Conservation (phyloP, 1,284 basidiomycete genomes). For the Schizophyllum amplum region DNA sequence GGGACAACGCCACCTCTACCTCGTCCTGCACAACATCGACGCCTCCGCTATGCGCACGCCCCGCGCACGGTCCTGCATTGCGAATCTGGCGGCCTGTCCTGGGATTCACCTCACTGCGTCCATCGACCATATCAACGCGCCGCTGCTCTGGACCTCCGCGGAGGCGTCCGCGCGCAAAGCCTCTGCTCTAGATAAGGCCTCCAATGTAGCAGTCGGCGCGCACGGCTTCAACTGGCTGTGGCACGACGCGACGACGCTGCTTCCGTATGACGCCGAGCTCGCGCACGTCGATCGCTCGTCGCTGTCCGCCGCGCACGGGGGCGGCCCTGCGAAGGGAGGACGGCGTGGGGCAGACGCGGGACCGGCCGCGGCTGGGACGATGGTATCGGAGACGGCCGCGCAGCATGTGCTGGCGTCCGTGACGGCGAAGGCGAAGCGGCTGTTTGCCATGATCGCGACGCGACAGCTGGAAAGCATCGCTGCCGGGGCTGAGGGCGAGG, state of each 20-base stretch:
- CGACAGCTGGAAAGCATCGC: constrained; percentile 58
- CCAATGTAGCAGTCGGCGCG: constrained; percentile 18
- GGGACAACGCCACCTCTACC: constrained; percentile 44
- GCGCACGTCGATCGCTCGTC: constrained; percentile 58
- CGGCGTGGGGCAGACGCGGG: constrained; percentile 26
- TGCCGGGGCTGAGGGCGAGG: constrained; percentile 24
- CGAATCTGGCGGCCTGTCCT: constrained; percentile 61
- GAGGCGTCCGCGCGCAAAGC: constrained; percentile 50
- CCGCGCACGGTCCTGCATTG: constrained; percentile 56
- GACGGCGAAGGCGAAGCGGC: constrained; percentile 76
- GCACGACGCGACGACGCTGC: constrained; percentile 82
- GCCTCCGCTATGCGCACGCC: constrained; percentile 56
- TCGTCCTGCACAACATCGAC: constrained; percentile 87
- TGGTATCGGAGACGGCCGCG: constrained; percentile 75
- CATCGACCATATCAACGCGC: constrained; percentile 77
- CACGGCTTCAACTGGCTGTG: constrained; percentile 79
- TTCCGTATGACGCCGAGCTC: constrained; percentile 75
- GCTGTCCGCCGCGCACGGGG: constrained; percentile 44
- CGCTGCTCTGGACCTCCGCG: constrained; percentile 67
- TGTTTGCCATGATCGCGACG: constrained; percentile 63
- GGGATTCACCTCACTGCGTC: constrained; percentile 77
- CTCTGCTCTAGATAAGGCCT: constrained; percentile 2
- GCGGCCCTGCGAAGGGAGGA: constrained; percentile 16
- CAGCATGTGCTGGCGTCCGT: constrained; percentile 80
- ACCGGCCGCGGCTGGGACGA: constrained; percentile 23